Evolutionary conservation across 257 asterid genomes (phyloP), one percentile per base, ranked within the genome.

Genomic region (Sherardia arvensis): DNA sequence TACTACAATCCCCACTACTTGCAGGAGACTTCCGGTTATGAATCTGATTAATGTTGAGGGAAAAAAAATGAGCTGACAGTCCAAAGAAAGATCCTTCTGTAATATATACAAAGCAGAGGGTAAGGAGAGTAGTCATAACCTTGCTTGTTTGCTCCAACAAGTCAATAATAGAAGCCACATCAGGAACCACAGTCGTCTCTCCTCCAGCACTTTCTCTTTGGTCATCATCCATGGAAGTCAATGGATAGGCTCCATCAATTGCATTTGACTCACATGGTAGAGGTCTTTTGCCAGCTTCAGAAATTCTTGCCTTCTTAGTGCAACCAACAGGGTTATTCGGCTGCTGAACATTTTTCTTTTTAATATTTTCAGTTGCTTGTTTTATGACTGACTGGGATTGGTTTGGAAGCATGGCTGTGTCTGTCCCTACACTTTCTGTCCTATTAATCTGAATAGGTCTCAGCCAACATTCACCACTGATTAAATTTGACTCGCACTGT

Each of bases 121-220:
- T 34, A 22, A 1, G 69, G 69, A 66, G 63, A 71, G 43, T 60
- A 28, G 64, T 48, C 53, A 30, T 69, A 67, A 92, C 99, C 95
- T 87, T 87, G 81, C 85, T 89, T 22, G 99, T 89, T 76, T 89
- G 91, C 83, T 85, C 96, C 73, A 92, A 71, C 73, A 90, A 77
- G 81, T 89, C 99, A 71, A 92, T 87, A 32, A 86, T 95, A 40
- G 93, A 87, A 67, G 95, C 94, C 62, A 87, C 96, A 78, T 89
- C 99, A 70, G 95, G 92, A 81, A 84, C 85, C 58, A 69, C 61
- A 11, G 79, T 62, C 77, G 81, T 63, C 67, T 56, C 70, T 58
- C 72, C 89, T 72, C 56, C 71, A 62, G 64, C 71, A 69, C 54
- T 74, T 78, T 74, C 85, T 51, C 69, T 64, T 68, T 29, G 69